A percentile compares a stretch with the other conserved stretches of the same genome.
These are phyloP conservation scores for Thelonectria blattea DNA, from an alignment of 2,329 filamentous ascomycete species.

Conservation along the genomic window DNA sequence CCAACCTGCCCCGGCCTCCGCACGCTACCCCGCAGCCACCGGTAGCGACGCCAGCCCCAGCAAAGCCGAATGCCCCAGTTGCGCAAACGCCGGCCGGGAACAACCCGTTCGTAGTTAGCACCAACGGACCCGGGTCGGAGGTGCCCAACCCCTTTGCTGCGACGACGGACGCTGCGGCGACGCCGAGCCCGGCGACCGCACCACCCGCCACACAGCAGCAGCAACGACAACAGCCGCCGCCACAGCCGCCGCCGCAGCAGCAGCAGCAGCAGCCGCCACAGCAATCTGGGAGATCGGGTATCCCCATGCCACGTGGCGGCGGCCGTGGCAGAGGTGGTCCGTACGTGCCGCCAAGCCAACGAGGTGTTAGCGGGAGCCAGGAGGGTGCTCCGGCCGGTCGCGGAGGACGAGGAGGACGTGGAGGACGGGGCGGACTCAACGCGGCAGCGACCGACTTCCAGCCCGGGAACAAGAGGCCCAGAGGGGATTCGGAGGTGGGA, in stretches of 20 bases:
- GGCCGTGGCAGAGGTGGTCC: conserved; percentile 47
- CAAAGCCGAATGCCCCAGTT: conserved; percentile 26
- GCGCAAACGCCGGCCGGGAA: conserved; percentile 25
- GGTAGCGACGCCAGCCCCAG: conserved; percentile 26
- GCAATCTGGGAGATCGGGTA: conserved; percentile 41
- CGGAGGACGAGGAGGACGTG: conserved; percentile 51
- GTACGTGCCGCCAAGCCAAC: conserved; percentile 47
- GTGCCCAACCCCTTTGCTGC: conserved; percentile 39
- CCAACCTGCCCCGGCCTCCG: conserved; percentile 17
- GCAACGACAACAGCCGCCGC: conserved; percentile 26
- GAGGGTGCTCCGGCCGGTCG: conserved; percentile 44
- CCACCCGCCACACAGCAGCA: conserved; percentile 12
- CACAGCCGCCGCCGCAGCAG: conserved; percentile 29
- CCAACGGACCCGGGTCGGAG: conserved; percentile 22
- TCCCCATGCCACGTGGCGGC: conserved; percentile 51
- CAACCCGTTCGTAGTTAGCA: conserved; percentile 44
- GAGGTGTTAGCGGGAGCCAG: conserved; percentile 44
- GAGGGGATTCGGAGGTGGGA: conserved; percentile 57
- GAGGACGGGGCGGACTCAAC: conserved; percentile 54
- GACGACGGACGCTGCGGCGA: conserved; percentile 28
- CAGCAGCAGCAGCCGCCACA: conserved; percentile 28
- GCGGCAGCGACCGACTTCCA: conserved; percentile 62
- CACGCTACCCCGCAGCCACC: conserved; percentile 13
- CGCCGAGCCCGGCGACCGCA: conserved; percentile 17
- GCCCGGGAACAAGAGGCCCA: conserved; percentile 62